phyloP scores from a whole-genome alignment of 768 basidiomycete species.

The Leccinum truebloodii region DNA sequence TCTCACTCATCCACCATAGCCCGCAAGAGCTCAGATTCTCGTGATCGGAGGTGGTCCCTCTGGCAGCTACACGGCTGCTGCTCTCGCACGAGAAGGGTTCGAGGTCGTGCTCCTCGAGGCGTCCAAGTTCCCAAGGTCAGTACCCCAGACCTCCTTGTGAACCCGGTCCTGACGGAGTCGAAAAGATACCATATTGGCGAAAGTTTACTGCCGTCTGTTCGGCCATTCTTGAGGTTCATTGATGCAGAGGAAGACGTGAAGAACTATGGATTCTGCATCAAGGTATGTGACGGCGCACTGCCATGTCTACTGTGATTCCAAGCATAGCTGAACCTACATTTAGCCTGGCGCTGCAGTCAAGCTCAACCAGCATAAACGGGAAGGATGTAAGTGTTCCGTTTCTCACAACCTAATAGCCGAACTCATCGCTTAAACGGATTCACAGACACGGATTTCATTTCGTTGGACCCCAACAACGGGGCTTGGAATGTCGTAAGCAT shows the following conservation, averaged over 20 bases:
- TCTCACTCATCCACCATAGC: not conserved
- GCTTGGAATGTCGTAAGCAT: not conserved
- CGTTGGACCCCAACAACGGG: not conserved
- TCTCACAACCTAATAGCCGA: not conserved
- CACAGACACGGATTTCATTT: not conserved
- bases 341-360: not conserved
- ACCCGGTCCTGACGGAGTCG: not conserved
- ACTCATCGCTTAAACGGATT: not conserved
- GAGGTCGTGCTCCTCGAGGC: conserved; percentile 12
- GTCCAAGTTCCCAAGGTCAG: conserved; percentile 12
- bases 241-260: conserved; percentile 9
- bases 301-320: not conserved
- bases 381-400: not conserved
- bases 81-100: conserved; percentile 16
- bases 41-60: conserved; percentile 17
- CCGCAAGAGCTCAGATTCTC: conserved; percentile 8
- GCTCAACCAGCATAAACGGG: not conserved
- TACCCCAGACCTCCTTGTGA: not conserved
- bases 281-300: conserved; percentile 3
- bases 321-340: not conserved
- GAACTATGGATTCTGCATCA: conserved; percentile 11
- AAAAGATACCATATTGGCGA: conserved; percentile 20
- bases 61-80: conserved; percentile 11
- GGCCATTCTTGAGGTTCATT: conserved; percentile 11
- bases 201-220: conserved; percentile 10